Conservation (phyloP, 2,329 filamentous ascomycete species). For the Trichoderma semiorbis region DNA sequence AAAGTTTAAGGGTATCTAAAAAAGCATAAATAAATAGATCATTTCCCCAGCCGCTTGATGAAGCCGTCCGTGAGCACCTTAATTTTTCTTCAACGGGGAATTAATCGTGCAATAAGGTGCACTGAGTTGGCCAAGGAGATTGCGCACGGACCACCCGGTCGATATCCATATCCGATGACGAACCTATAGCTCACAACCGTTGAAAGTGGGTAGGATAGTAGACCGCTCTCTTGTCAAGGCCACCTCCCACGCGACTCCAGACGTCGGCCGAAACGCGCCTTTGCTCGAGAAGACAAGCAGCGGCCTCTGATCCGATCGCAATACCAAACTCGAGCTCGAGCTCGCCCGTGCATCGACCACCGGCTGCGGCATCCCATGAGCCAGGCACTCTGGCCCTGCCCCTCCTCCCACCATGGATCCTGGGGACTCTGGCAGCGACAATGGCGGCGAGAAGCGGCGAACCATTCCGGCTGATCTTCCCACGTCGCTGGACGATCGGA, state of each 20-base stretch:
- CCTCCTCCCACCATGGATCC: constrained; percentile 55
- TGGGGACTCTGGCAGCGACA: constrained; percentile 45
- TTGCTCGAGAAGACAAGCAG: not conserved
- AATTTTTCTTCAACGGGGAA: not conserved
- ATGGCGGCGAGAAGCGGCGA: constrained; percentile 41
- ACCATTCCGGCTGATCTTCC: constrained; percentile 80
- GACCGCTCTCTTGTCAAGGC: constrained; percentile 15
- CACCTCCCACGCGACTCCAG: constrained; percentile 13
- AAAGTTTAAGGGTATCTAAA: not conserved
- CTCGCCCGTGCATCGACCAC: not conserved
- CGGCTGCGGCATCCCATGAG: constrained; percentile 30
- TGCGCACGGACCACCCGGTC: constrained; percentile 18
- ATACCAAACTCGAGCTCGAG: not conserved
- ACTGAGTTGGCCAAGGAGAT: not conserved
- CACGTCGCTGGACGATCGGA: constrained; percentile 85
- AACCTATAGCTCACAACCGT: constrained; percentile 7
- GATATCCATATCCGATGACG: constrained; percentile 15
- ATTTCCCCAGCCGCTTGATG: not conserved
- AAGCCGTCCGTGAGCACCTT: not conserved
- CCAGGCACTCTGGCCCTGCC: constrained; percentile 34
- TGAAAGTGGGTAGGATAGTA: constrained; percentile 19
- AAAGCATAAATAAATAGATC: not conserved
- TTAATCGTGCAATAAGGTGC: not conserved
- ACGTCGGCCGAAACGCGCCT: not conserved
- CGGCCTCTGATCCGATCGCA: not conserved